phyloP scores from a whole-genome alignment of 2,329 filamentous ascomycete genomes.

The Diaporthe citriasiana region DNA sequence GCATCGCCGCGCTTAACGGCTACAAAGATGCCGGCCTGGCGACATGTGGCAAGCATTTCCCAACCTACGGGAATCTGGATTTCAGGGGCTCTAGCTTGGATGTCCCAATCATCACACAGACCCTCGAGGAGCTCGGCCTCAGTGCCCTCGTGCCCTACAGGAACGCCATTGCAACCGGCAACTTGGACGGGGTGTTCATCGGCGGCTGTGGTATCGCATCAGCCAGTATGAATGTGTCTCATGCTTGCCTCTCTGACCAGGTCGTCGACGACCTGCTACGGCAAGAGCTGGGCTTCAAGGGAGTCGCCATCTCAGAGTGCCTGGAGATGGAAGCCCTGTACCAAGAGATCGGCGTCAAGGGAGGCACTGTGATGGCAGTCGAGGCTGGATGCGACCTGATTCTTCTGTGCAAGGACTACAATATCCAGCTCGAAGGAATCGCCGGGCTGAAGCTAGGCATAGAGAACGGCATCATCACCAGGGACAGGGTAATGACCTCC shows the following conservation, averaged over 20 bases:
- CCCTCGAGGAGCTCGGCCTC: constrained; percentile 91
- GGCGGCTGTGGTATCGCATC: constrained; percentile 95
- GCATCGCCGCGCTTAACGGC: constrained; percentile 90
- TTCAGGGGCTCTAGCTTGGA: constrained; percentile 92
- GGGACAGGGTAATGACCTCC: constrained; percentile 84
- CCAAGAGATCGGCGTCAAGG: constrained; percentile 96
- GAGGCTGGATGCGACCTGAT: constrained; percentile 96
- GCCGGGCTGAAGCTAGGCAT: constrained; percentile 89
- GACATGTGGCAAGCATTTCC: constrained; percentile 96
- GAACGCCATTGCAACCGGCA: constrained; percentile 86
- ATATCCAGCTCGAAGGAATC: constrained; percentile 91
- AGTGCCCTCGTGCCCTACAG: constrained; percentile 92
- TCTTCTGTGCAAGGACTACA: constrained; percentile 87
- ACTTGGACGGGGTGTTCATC: constrained; percentile 93
- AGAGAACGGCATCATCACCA: constrained; percentile 90
- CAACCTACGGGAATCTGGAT: constrained; percentile 94
- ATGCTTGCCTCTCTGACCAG: constrained; percentile 92
- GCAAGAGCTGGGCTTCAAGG: constrained; percentile 90
- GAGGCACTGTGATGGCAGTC: constrained; percentile 96
- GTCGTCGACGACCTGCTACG: constrained; percentile 91
- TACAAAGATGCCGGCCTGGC: constrained; percentile 92
- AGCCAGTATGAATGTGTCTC: constrained; percentile 92
- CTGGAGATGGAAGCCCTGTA: constrained; percentile 97
- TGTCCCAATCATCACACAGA: constrained; percentile 96
- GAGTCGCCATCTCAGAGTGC: constrained; percentile 95